phyloP scores from a whole-genome alignment of 225 moss, liverwort and hornwort species.

The Anthoceros angustus region DNA sequence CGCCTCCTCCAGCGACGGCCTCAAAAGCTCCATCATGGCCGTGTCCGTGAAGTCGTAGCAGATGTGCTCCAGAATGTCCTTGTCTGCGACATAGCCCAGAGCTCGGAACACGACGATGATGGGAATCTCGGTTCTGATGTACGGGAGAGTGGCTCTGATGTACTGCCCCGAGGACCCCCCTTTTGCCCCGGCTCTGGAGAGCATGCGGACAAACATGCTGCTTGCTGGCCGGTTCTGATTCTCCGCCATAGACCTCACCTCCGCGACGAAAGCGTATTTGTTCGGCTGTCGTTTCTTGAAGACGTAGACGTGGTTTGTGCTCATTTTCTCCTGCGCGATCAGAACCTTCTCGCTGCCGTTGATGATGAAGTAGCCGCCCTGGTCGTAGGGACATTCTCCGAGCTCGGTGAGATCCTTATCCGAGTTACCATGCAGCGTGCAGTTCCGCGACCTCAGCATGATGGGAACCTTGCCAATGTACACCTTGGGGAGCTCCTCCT shows the following conservation, averaged over 20 bases:
- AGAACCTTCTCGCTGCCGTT: slow-evolving; percentile 99
- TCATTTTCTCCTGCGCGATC: slow-evolving; percentile 99
- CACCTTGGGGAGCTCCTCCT: slow-evolving; percentile 86
- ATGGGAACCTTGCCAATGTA: slow-evolving; percentile 94
- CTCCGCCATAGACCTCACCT: slow-evolving; percentile 99
- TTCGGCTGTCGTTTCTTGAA: slow-evolving; percentile 98
- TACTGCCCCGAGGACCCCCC: slow-evolving; percentile 97
- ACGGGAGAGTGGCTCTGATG: slow-evolving; percentile 87
- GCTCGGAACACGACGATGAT: slow-evolving; percentile 98
- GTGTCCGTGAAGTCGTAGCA: slow-evolving; percentile 95
- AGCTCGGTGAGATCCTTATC: slow-evolving; percentile 98
- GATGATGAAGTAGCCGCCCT: slow-evolving; percentile 95
- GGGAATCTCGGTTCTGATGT: slow-evolving; percentile 90
- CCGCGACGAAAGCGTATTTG: slow-evolving; percentile 90
- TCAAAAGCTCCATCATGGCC: slow-evolving; percentile 92
- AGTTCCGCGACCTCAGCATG: slow-evolving; percentile 93
- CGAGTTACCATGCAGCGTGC: slow-evolving; percentile 79
- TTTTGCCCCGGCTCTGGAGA: slow-evolving; percentile 94
- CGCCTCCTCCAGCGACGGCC: slow-evolving; percentile 94
- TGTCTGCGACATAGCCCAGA: slow-evolving; percentile 94
- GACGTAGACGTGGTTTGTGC: slow-evolving; percentile 96
- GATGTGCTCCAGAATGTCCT: slow-evolving; percentile 92
- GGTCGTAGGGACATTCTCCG: slow-evolving; percentile 98
- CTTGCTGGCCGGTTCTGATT: slow-evolving; percentile 96
- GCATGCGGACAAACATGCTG: slow-evolving; percentile 99